Base-by-base conservation (phyloP, 345 rosid species). In the Rhizophora apiculata region DNA sequence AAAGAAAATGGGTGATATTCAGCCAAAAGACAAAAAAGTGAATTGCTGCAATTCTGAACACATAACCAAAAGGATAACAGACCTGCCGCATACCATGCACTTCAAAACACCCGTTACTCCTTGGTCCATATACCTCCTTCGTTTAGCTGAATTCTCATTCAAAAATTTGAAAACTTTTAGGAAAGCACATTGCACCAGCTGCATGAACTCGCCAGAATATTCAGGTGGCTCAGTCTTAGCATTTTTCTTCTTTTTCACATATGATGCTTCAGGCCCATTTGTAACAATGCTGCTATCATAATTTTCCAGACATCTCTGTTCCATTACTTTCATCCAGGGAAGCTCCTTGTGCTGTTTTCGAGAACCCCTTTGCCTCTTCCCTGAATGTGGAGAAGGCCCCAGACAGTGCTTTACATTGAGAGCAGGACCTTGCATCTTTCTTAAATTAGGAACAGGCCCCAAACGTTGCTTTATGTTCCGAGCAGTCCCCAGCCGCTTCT, bases 61-160 rank as follows among this genome's bases (percentile, higher is more conserved):
- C 1, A 10, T 19, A 16, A 13, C 11, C 37, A 20, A 52, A 6
- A n/a, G 65, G 61, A 65, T 27, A 64, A 76, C 82, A 62, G 67
- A 85, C 89, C 85, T 85, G 82, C 82, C 78, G 75, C 87, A 85
- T 15, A 87, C 68, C 39, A 72, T 62, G 74, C 91, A 87, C 66
- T 74, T 82, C 55, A 83, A 60, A 39, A 49, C 43, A 51, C 72
- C 73, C 19, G 27, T 63, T 55, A 75, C 77, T 66, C 77, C 76
- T 54, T 62, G 72, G 67, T 78, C 78, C 21, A 60, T 59, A 78
- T 72, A 82, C 70, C 73, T 85, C 59, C 78, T 73, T 48, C 80
- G 67, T 21, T 74, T 79, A 34, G 80, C 68, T 5, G 81, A 62
- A 65, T 69, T 83, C 76, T 83, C 87, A 71, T 87, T 78, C 76